phyloP scores from a whole-genome alignment of 2,329 filamentous ascomycete species.

The Sporothrix pallida region DNA sequence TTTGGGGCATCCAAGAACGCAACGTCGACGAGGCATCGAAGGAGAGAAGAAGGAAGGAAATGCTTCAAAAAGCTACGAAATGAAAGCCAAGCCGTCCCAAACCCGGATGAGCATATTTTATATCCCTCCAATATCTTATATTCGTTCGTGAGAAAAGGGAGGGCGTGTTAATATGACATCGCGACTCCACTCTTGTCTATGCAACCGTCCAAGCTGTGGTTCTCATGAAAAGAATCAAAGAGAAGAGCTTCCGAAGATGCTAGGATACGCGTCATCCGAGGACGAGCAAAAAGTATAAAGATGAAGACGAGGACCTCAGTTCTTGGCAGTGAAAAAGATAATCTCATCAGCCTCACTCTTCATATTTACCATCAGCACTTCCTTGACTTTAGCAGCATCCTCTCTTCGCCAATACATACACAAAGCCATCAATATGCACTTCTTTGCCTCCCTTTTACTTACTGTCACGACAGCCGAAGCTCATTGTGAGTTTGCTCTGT shows the following conservation, averaged over 20 bases:
- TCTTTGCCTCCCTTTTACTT: slow-evolving; percentile 29
- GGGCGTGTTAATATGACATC: not conserved
- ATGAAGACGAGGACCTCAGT: not conserved
- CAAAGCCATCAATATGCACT: slow-evolving; percentile 30
- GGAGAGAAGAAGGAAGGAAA: not conserved
- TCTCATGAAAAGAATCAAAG: not conserved
- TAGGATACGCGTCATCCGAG: not conserved
- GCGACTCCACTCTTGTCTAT: not conserved
- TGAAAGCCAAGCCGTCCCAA: slow-evolving; percentile 26
- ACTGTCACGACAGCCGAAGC: slow-evolving; percentile 36
- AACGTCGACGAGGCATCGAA: no score
- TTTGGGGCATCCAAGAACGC: not conserved
- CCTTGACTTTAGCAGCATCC: not conserved
- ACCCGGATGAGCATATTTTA: slow-evolving; percentile 22
- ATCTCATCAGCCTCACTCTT: not conserved
- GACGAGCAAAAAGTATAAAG: slow-evolving; percentile 11
- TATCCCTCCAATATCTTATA: not conserved
- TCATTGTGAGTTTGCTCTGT: slow-evolving; percentile 34
- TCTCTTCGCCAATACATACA: not conserved
- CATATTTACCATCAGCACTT: not conserved
- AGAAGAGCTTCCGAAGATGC: not conserved
- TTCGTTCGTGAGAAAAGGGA: not conserved
- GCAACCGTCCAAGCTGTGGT: not conserved
- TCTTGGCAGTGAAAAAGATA: slow-evolving; percentile 11
- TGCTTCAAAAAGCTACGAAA: not conserved